Evolutionary conservation across 345 rosid genomes (phyloP).

Genomic region (Rhodomyrtus tomentosa): DNA sequence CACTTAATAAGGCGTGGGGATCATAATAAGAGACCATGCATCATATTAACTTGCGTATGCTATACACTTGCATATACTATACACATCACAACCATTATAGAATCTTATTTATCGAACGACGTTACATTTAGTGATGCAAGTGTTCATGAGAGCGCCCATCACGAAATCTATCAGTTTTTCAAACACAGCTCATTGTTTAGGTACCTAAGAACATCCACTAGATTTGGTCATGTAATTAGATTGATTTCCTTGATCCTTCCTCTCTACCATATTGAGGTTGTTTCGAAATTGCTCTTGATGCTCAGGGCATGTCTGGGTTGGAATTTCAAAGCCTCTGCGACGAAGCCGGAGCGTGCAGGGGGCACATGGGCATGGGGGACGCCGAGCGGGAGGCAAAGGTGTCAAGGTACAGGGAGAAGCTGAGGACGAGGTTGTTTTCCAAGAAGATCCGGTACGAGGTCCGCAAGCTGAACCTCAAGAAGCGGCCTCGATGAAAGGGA

Average conservation of each 20-base stretch:
- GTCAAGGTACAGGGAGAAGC: constrained; percentile 75
- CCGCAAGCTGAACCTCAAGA: constrained; percentile 81
- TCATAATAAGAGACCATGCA: background rate
- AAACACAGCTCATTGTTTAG: background rate
- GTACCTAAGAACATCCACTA: background rate
- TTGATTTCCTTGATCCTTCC: background rate
- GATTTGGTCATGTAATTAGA: background rate
- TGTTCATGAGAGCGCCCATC: background rate
- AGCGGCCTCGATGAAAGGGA: constrained; percentile 98
- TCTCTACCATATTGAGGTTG: background rate
- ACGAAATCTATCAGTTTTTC: background rate
- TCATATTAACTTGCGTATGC: background rate
- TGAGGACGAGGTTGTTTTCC: constrained; percentile 79
- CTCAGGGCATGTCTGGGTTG: constrained; percentile 1
- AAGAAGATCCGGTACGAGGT: constrained; percentile 97
- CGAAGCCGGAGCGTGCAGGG: constrained; percentile 5
- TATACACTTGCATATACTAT: background rate
- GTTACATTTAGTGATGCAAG: background rate
- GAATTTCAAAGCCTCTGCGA: background rate
- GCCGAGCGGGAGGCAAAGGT: constrained; percentile 83
- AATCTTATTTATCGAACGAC: background rate
- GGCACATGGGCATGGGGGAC: constrained; percentile 17
- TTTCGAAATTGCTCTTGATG: background rate
- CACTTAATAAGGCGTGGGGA: no score
- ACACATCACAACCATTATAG: background rate